Percentiles rank a stretch among this genome's conserved stretches.
Conservation (phyloP, 306 rosid species). For the Alnus rubra region DNA sequence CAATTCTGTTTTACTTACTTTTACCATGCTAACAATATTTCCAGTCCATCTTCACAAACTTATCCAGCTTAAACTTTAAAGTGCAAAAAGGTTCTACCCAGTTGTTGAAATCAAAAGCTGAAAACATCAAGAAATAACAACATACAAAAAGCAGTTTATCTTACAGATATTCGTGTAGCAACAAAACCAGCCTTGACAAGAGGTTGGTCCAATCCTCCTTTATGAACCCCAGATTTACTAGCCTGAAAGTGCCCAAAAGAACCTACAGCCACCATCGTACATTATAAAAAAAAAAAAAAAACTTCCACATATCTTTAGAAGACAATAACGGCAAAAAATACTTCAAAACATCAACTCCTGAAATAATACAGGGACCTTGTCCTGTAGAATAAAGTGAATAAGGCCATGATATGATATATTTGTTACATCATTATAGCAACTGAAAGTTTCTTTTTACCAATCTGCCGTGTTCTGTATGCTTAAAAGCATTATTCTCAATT, state of each 20-base stretch:
- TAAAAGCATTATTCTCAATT: too few species aligned
- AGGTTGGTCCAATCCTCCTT: slow-evolving; percentile 73
- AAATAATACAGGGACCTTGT: not conserved
- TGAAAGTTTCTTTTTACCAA: too few species aligned
- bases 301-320: not conserved
- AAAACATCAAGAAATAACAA: slow-evolving; percentile 3
- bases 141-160: slow-evolving; percentile 15
- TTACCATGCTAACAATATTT: not conserved
- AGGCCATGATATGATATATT: too few species aligned
- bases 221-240: slow-evolving; percentile 92
- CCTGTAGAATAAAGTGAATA: not conserved
- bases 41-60: too few species aligned
- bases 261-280: slow-evolving; percentile 54
- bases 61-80: not conserved
- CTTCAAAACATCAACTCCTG: slow-evolving; percentile 1
- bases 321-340: not conserved
- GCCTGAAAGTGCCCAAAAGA: slow-evolving; percentile 98
- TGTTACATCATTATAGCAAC: not conserved
- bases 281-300: not conserved
- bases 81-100: slow-evolving; percentile 4
- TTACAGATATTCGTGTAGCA: slow-evolving; percentile 93
- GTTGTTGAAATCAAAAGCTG: not conserved
- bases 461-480: too few species aligned
- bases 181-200: slow-evolving; percentile 96
- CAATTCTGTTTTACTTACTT: not conserved